Evolutionary conservation across 1,139 yeast species (phyloP), one percentile per base, ranked within the genome.

Genomic region (Magnusiomyces magnusii): DNA sequence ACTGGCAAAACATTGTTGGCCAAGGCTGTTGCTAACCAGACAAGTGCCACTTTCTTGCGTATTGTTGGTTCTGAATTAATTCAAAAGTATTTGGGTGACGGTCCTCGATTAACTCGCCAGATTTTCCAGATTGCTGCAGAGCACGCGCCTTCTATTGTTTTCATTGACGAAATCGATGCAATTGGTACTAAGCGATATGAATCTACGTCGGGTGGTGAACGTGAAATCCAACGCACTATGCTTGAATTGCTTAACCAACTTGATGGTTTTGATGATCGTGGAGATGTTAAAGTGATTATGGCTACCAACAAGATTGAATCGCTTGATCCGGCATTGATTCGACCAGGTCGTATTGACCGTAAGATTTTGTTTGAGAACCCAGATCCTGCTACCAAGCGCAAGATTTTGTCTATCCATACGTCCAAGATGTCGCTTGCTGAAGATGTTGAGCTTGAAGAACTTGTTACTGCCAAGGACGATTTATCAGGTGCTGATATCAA

Each of bases 321-420:
- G 31, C 80, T 95, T 68, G 99, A 95, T 74, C 99, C 99, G 5
- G 99, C 99, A 5, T 82, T 93, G 71, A 91, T 95, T 67, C 86
- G 99, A 76, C 99, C 99, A 0, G 99, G 99, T 55, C 87, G 99
- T 80, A 93, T 95, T 71, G 99, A 95, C 75, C 84, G 99, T 71
- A 95, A 95, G 79, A 95, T 95, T 69, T 78, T 92, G 70, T 95
- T 95, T 76, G 98, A 93, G 76, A 91, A 88, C 71, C 99, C 99
- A 24, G 99, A 93, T 72, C 84, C 95, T 57, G 80, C 85, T 59
- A 93, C 98, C 56, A 91, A 92, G 78, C 87, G 89, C 79, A 92
- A 92, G 81, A 95, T 95, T 73, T 80, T 95, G 68, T 82, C 86
- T 60, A 95, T 93, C 67, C 99, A 95, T 75, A 92, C 99, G 5